A percentile compares a stretch with the other conserved stretches of the same genome.
Conservation (phyloP, 1,139 yeast species). For the Scheffersomyces parashehatae region DNA sequence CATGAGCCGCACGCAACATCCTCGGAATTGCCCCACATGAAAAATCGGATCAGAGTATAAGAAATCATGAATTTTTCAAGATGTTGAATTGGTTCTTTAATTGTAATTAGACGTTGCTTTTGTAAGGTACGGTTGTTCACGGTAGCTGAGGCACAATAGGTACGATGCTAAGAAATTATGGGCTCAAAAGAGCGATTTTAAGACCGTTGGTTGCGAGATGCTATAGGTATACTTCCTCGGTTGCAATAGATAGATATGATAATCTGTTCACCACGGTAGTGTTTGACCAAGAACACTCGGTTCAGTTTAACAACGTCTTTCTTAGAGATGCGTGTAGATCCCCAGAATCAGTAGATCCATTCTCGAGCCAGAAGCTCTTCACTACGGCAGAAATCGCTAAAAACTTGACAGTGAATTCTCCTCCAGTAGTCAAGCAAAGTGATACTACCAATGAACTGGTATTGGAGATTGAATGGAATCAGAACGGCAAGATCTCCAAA, state of each 20-base stretch:
- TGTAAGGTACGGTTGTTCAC: no score
- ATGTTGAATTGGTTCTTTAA: no score
- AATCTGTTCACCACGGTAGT: conserved; percentile 21
- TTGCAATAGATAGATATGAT: conserved; percentile 11
- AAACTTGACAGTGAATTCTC: conserved; percentile 21
- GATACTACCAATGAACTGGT: conserved; percentile 26
- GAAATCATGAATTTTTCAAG: no score
- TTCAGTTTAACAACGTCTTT: conserved; percentile 55
- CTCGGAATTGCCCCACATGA: conserved; percentile 1
- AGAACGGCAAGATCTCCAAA: conserved; percentile 32
- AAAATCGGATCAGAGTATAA: no score
- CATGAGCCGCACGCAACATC: background rate
- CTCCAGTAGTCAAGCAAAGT: conserved; percentile 28
- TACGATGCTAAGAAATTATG: no score
- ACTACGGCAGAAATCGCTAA: conserved; percentile 55
- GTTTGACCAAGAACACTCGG: conserved; percentile 23
- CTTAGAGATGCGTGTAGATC: conserved; percentile 65
- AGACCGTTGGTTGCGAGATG: no score
- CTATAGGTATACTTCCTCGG: conserved; percentile 1
- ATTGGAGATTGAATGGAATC: conserved; percentile 57
- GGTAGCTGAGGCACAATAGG: no score
- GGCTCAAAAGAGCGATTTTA: no score
- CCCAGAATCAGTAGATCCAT: conserved; percentile 51
- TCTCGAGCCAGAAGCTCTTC: conserved; percentile 64
- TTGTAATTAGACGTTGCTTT: no score